phyloP scores from a whole-genome alignment of 2,329 filamentous ascomycete species.

The Calonectria pseudoturangicola region DNA sequence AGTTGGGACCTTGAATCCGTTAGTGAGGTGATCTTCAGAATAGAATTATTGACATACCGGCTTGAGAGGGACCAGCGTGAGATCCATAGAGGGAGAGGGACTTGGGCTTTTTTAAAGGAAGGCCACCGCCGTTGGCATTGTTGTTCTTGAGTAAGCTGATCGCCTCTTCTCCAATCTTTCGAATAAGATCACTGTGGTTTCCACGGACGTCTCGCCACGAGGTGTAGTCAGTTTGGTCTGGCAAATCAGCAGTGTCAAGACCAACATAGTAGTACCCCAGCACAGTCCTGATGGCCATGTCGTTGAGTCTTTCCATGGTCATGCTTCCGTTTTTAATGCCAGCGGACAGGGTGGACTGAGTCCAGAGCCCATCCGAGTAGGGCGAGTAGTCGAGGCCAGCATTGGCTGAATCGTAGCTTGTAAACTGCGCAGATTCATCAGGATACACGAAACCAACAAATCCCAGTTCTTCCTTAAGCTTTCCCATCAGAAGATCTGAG shows the following conservation, averaged over 20 bases:
- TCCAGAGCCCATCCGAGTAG: slow-evolving; percentile 9
- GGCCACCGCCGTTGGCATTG: slow-evolving; percentile 62
- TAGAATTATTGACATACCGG: background rate
- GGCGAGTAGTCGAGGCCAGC: slow-evolving; percentile 21
- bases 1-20: background rate
- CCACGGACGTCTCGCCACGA: slow-evolving; percentile 68
- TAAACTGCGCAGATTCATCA: slow-evolving; percentile 61
- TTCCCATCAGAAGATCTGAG: slow-evolving; percentile 75
- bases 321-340: slow-evolving; percentile 18
- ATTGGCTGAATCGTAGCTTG: slow-evolving; percentile 10
- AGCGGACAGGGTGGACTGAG: background rate
- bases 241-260: slow-evolving; percentile 61
- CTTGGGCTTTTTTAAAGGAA: slow-evolving; percentile 65
- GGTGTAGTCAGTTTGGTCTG: slow-evolving; percentile 69
- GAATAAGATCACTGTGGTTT: slow-evolving; percentile 67
- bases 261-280: slow-evolving; percentile 34
- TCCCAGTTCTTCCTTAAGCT: slow-evolving; percentile 82
- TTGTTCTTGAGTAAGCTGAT: slow-evolving; percentile 74
- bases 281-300: slow-evolving; percentile 5
- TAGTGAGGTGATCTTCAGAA: background rate
- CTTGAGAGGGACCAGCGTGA: slow-evolving; percentile 61
- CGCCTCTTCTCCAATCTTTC: slow-evolving; percentile 70
- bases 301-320: slow-evolving; percentile 1
- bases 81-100: slow-evolving; percentile 67
- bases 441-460: slow-evolving; percentile 82